Evolutionary conservation across 177 flowering plant species (phyloP).

Genomic region (Vitis hybrid): DNA sequence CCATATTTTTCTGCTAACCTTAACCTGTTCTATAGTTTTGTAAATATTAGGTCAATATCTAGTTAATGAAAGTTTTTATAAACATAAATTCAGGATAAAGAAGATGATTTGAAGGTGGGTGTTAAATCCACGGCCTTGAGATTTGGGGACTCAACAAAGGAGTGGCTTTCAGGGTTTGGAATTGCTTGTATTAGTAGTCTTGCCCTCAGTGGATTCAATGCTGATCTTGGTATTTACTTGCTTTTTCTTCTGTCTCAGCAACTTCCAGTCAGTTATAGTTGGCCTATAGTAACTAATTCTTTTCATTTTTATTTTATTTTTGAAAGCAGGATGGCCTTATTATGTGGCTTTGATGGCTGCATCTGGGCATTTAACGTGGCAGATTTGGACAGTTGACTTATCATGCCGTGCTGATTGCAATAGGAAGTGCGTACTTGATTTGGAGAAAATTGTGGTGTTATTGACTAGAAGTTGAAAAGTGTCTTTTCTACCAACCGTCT

Average conservation of each 20-base stretch:
- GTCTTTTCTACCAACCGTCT: not conserved
- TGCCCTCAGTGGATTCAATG: conserved; percentile 76
- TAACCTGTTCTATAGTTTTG: too few relatives aligned
- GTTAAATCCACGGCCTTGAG: conserved; percentile 96
- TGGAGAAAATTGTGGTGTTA: not conserved
- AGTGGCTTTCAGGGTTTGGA: conserved; percentile 80
- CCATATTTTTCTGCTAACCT: too few relatives aligned
- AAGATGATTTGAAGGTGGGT: conserved; percentile 95
- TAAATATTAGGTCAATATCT: too few relatives aligned
- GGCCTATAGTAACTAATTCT: not conserved
- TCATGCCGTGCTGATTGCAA: conserved; percentile 84
- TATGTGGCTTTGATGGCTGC: conserved; percentile 68
- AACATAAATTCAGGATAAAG: conserved; percentile 69
- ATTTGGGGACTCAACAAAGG: conserved; percentile 79
- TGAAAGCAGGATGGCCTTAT: conserved; percentile 80
- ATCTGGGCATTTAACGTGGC: conserved; percentile 90
- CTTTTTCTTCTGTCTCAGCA: not conserved
- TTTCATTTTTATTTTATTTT: not conserved
- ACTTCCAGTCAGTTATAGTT: not conserved
- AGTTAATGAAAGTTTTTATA: not conserved
- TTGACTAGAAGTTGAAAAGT: not conserved
- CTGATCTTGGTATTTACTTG: conserved; percentile 59
- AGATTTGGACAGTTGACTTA: conserved; percentile 75
- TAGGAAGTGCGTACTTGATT: conserved; percentile 57
- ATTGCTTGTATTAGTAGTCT: conserved; percentile 68